Percentiles rank a stretch among this genome's conserved stretches.
These are phyloP conservation scores for Coprinellus micaceus DNA, from an alignment of 768 basidiomycete species.

Conservation along the genomic window DNA sequence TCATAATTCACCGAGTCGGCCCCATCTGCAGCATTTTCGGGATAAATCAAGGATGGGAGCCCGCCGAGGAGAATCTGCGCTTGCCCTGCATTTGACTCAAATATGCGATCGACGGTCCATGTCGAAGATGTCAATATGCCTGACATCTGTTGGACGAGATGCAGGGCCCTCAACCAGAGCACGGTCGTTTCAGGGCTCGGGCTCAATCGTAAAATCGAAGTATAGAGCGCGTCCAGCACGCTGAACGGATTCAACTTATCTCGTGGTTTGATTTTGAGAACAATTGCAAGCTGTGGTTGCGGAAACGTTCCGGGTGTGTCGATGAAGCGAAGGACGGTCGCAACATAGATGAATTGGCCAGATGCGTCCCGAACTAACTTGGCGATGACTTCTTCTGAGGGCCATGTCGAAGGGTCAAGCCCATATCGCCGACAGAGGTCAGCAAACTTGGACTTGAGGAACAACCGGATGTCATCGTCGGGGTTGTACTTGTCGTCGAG, in stretches of 20 bases:
- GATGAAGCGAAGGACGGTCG: neutral
- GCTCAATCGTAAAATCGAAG: neutral
- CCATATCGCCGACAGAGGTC: neutral
- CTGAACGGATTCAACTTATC: neutral
- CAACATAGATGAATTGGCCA: slow-evolving; percentile 6
- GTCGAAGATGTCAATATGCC: no score
- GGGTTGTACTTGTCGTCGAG: neutral
- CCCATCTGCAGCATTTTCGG: no score
- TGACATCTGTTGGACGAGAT: neutral
- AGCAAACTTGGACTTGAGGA: neutral
- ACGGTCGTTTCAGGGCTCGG: neutral
- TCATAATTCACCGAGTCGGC: no score
- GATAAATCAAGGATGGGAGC: no score
- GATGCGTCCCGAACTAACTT: neutral
- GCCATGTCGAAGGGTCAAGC: neutral
- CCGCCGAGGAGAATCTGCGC: no score
- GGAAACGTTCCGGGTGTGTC: neutral
- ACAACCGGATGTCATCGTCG: neutral
- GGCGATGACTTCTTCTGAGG: neutral
- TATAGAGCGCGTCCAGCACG: neutral
- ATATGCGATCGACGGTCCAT: no score
- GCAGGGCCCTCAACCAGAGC: no score
- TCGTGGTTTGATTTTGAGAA: neutral
- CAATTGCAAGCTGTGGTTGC: neutral
- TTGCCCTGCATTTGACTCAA: no score